Conservation (phyloP, 2,329 filamentous ascomycete genomes). For the Pestalotiopsis sp. region DNA sequence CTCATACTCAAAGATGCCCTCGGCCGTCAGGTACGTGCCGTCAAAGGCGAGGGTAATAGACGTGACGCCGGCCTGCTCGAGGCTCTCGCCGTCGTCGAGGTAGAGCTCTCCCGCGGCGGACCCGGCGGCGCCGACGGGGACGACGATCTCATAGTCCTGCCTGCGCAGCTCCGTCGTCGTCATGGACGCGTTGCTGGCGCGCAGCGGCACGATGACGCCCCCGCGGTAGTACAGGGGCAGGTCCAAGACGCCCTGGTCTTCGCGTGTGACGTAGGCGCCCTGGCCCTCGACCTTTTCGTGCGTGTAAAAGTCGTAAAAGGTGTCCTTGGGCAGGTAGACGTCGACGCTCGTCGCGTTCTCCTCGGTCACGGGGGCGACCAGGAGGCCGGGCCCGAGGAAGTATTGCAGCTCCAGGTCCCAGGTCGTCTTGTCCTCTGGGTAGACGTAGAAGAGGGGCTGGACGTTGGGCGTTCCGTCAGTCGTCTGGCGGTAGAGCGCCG, state of each 20-base stretch:
- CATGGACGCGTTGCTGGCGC: slow-evolving; percentile 49
- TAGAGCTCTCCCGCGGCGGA: slow-evolving; percentile 70
- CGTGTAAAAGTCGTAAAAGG: slow-evolving; percentile 55
- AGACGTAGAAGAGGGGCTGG: slow-evolving; percentile 70
- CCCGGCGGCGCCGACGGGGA: slow-evolving; percentile 65
- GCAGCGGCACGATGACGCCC: slow-evolving; percentile 65
- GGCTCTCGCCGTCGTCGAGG: slow-evolving; percentile 73
- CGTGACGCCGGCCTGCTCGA: slow-evolving; percentile 60
- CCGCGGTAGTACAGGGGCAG: slow-evolving; percentile 72
- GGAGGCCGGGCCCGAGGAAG: slow-evolving; percentile 45
- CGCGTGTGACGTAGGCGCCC: slow-evolving; percentile 38
- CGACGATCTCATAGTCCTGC: slow-evolving; percentile 69
- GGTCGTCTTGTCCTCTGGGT: slow-evolving; percentile 51
- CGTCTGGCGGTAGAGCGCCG: slow-evolving; percentile 63
- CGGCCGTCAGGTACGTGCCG: slow-evolving; percentile 49
- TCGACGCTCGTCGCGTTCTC: slow-evolving; percentile 44
- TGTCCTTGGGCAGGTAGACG: slow-evolving; percentile 48
- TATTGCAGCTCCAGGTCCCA: slow-evolving; percentile 46
- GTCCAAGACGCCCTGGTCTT: slow-evolving; percentile 41
- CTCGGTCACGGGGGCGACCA: slow-evolving; percentile 48
- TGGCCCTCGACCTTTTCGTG: slow-evolving; percentile 43
- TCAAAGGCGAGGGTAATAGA: slow-evolving; percentile 63
- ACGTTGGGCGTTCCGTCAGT: slow-evolving; percentile 64
- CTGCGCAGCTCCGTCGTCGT: slow-evolving; percentile 66
- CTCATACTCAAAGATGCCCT: slow-evolving; percentile 56